Evolutionary conservation across 768 basidiomycete species (phyloP), one percentile per base, ranked within the genome.

Genomic region (Lentinula aciculospora): DNA sequence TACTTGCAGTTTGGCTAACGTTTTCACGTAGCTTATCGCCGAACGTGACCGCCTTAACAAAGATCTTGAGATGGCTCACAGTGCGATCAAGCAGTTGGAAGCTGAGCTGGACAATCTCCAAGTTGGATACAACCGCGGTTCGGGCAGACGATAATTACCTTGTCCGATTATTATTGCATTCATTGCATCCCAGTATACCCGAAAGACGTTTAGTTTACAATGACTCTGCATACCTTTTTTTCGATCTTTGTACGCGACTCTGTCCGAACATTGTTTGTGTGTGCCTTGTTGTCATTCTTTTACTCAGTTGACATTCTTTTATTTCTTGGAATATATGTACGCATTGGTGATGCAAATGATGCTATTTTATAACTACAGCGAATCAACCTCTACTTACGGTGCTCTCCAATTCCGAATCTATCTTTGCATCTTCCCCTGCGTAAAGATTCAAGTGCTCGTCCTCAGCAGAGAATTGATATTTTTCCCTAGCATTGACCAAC

Each of bases 41-140:
- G 97, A 99, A 74, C 86, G 97, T 65, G 97, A 98, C 72, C 86
- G 97, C 53, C 86, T 99, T 77, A 99, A 98, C 85, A 98, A 98
- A 75, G 97, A 98, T 68, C 81, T 99, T 69, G 96, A 98, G 76
- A 73, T 83, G 70, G 92, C 95, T 9, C 91, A 93, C 81, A 85
- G 89, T 57, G 82, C 89, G 23, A 95, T 96, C 81, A 97, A 97
- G 76, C 77, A 84, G 59, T 81, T 95, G 71, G 94, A 97, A 70
- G 83, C 83, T 25, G 94, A 97, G 72, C 81, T 97, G 61, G 93
- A 95, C 76, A 87, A 85, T 65, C 82, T 95, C 50, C 90, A 93
- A 71, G 85, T 87, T 62, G 91, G 90, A 37, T 93, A 91, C 63
- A 87, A 89, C 56, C 83, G 91, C 44, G 85, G 88, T 68, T 81